Evolutionary conservation across 805 yeast genomes (phyloP), one percentile per base, ranked within the genome.

Genomic region (Saccharomycopsis babjevae): DNA sequence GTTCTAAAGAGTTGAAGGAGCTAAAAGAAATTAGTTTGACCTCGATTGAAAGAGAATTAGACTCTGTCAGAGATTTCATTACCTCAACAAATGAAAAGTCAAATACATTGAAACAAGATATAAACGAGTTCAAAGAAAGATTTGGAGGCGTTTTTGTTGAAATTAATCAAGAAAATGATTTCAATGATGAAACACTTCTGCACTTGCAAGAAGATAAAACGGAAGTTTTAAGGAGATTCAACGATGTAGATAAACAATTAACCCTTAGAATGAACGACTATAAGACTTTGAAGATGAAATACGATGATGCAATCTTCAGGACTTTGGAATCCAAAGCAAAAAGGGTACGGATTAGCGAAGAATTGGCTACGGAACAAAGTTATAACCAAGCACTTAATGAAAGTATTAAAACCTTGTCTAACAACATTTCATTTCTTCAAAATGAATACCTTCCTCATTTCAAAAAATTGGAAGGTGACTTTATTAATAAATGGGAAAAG

Each of bases 241-340:
- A 8, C 15, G 40, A 32, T 20, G 50, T 34, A 25, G 28, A 46
- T 25, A 34, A 20, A 40, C 34, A 43, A 16, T 18, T 28, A 32
- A 30, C 8, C 4, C 16, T 22, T 40, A 46, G 59, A 42, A 42
- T 39, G 42, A 34, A 40, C 28, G 52, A 46, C 32, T 46, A 46
- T 22, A 61, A 58, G 46, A 42, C 18, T 10, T 55, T 61, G 13
- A 55, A 61, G 28, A 36, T 42, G 18, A 55, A 57, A 20, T 62
- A 62, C 32, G 65, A 62, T 38, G 63, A 62, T 30, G 56, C 54
- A 28, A 43, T 60, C 8, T 60, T 62, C 40, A 57, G 40, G 38
- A 56, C 58, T n/a, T 36, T 62, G 10, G 58, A 62, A 40, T 30
- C 63, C 5, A 62, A 62, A 25, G 63, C 60, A 25, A 62, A 62